Evolutionary conservation across 2,329 filamentous ascomycete genomes (phyloP).

Genomic region (Ascocoryne sarcoides): DNA sequence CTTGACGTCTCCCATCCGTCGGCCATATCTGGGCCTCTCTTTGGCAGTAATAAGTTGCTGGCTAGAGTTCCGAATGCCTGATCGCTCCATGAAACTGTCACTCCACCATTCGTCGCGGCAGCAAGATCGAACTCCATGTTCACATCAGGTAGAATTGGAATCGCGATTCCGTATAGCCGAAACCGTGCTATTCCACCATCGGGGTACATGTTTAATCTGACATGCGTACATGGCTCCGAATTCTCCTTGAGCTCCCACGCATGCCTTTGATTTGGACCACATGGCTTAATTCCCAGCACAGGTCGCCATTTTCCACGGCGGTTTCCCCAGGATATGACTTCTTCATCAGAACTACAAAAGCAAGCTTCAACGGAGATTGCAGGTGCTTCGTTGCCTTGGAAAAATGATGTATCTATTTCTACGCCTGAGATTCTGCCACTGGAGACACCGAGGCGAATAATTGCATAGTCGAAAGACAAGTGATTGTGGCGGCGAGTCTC

Average conservation of each 20-base stretch:
- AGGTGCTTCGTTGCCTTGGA: conserved; percentile 74
- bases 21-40: conserved; percentile 74
- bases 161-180: conserved; percentile 65
- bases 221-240: conserved; percentile 66
- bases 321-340: conserved; percentile 54
- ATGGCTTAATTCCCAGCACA: conserved; percentile 60
- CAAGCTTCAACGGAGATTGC: conserved; percentile 70
- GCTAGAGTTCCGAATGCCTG: conserved; percentile 78
- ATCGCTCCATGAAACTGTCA: conserved; percentile 68
- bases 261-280: conserved; percentile 65
- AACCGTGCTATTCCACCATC: conserved; percentile 79
- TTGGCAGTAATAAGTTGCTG: conserved; percentile 68
- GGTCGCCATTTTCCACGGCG: conserved; percentile 58
- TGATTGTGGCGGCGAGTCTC: conserved; percentile 59
- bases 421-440: conserved; percentile 65
- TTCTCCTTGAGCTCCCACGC: conserved; percentile 59
- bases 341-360: conserved; percentile 57
- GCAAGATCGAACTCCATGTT: conserved; percentile 65
- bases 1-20: conserved; percentile 82
- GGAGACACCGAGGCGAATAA: conserved; percentile 57
- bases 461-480: conserved; percentile 56
- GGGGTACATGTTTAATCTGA: conserved; percentile 75
- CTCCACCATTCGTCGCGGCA: conserved; percentile 68
- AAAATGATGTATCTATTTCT: conserved; percentile 75
- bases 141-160: conserved; percentile 64